These are phyloP conservation scores for Pichia paraexigua DNA, from an alignment of 805 yeast species.

Conservation along the genomic window DNA sequence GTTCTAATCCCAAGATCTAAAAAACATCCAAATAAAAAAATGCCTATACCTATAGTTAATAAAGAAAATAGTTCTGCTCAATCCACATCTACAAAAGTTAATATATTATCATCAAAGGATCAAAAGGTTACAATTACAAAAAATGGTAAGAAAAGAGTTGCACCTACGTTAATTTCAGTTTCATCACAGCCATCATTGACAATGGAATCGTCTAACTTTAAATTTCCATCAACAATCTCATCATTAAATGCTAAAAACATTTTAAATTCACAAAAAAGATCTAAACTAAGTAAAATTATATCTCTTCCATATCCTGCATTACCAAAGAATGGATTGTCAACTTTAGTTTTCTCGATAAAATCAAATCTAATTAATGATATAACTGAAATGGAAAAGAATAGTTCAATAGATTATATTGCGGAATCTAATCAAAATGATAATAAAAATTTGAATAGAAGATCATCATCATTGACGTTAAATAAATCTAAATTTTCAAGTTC, in stretches of 20 bases:
- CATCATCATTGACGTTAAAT: conserved; percentile 4
- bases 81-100: conserved; percentile 2
- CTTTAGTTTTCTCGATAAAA: conserved; percentile 53
- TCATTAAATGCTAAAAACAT: conserved; percentile 4
- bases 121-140: conserved; percentile 59
- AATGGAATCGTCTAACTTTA: neutral
- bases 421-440: conserved; percentile 19
- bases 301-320: conserved; percentile 43
- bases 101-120: conserved; percentile 16
- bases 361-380: conserved; percentile 29
- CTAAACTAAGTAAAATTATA: conserved; percentile 15
- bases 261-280: conserved; percentile 21
- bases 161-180: conserved; percentile 57
- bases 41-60: conserved; percentile 11
- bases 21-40: conserved; percentile 24
- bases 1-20: conserved; percentile 26
- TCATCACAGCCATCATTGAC: conserved; percentile 12
- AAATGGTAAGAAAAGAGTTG: conserved; percentile 68
- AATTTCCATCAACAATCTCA: neutral
- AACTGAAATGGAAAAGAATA: conserved; percentile 30
- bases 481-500: neutral
- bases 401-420: conserved; percentile 39
- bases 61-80: neutral
- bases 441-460: conserved; percentile 22
- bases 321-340: conserved; percentile 58